Base-by-base conservation (phyloP, 2,329 filamentous ascomycete genomes). In the Dissoconium aciculare region DNA sequence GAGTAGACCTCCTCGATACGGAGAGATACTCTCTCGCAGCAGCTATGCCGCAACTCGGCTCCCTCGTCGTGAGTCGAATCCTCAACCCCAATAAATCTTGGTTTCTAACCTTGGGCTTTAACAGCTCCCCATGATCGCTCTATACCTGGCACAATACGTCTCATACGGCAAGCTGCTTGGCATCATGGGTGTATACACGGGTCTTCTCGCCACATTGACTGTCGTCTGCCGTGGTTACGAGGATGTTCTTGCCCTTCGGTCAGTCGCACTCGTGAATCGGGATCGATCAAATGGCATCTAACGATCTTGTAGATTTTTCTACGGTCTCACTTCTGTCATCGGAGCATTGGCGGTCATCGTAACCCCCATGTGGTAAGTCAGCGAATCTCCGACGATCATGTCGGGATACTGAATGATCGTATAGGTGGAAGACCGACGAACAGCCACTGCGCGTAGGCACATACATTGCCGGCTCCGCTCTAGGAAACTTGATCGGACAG, bases 301-400 rank as follows among this genome's bases (percentile, higher is more conserved):
- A n/a, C n/a, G n/a, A n/a, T n/a, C n/a, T n/a, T 8, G 5, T 17
- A 29, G 27, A 12, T 31, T 31, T 13, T 31, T 31, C 28, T 23
- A 5, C 12, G 28, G 28, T 5, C 24, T 21, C 17, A 4, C 17
- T 4, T 14, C 28, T 13, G 13, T 31, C 9, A 23, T 19, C 5
- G 13, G 15, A 15, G 17, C 28, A 6, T 13, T 31, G 4, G 16
- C 28, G 4, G 24, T 31, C 17, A 31, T 31, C 17, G 21, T 31
- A 9, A 31, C 28, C 4, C 4, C 28, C n/a, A 31, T 31, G 28
- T 31, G 28, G 28, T n/a, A n/a, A n/a, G n/a, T n/a, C n/a, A n/a
- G n/a, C n/a, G n/a, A n/a, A n/a, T n/a, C n/a, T n/a, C n/a, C n/a
- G n/a, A n/a, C n/a, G n/a, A n/a, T n/a, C n/a, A n/a, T n/a, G n/a